A percentile compares a stretch with the other conserved stretches of the same genome.
Evolutionary conservation across 257 asterid genomes (phyloP).

Genomic region (Przewalskia tangutica): DNA sequence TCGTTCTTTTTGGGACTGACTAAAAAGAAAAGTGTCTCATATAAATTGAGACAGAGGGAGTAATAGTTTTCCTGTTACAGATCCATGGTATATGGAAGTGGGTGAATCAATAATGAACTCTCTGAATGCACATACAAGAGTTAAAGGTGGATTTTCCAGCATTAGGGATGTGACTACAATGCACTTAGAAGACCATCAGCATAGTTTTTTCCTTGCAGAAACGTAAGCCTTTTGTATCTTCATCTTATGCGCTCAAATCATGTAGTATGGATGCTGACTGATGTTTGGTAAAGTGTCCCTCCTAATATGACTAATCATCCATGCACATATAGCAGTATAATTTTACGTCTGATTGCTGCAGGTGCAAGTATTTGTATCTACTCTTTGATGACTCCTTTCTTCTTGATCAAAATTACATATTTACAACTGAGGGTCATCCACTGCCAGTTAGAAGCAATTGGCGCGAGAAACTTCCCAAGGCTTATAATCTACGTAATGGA

Average conservation of each 20-base stretch:
- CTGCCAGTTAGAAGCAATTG: conserved; percentile 77
- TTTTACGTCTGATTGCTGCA: conserved; percentile 15
- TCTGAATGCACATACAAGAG: conserved; percentile 71
- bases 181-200: conserved; percentile 98
- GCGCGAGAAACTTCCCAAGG: conserved; percentile 79
- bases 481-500: conserved; percentile 59
- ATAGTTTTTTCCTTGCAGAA: conserved; percentile 94
- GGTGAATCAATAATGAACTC: conserved; percentile 79
- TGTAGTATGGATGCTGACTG: background rate
- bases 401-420: conserved; percentile 57
- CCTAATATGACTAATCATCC: background rate
- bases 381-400: conserved; percentile 75
- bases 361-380: conserved; percentile 96
- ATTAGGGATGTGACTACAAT: conserved; percentile 83
- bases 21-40: no score
- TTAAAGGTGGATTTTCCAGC: conserved; percentile 95
- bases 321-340: background rate
- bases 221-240: conserved; percentile 40
- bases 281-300: background rate
- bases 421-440: conserved; percentile 97
- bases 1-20: no score
- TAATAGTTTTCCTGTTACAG: conserved; percentile 25
- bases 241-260: background rate
- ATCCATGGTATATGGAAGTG: conserved; percentile 97
- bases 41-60: no score